Evolutionary conservation across 192 early-diverging fungal genomes (phyloP), one percentile per base, ranked within the genome.

Genomic region (Geranomyces michiganensis): DNA sequence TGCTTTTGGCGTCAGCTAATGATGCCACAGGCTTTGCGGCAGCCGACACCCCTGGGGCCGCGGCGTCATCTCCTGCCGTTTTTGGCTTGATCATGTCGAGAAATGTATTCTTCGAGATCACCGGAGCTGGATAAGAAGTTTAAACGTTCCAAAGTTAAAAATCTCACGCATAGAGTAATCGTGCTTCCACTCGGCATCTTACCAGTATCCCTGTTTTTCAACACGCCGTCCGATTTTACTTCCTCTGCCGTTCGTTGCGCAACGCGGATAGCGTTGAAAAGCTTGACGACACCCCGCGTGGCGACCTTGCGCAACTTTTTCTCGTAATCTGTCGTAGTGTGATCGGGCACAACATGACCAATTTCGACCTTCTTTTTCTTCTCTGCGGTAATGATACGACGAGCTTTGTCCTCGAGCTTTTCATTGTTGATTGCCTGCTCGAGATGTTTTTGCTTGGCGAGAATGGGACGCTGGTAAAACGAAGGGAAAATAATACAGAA

Each of bases 191-290:
- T n/a, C n/a, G n/a, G n/a, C 5, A 7, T 41, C 36, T 7, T 41
- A 41, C 36, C 36, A 33, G 49, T 60, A 12, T 59, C 58, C 2
- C 36, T 47, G 55, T 76, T 84, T 55, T 81, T 79, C 29, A 70
- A 70, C 24, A 78, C 75, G 59, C 82, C 87, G 56, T 83, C 74
- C 48, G 85, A 62, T 67, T 90, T 79, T 56, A 85, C 74, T 41
- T 86, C 84, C 72, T 93, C 86, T 9, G 88, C 84, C 19, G 84
- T 84, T 64, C 93, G 93, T 72, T 98, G 96, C 70, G 93, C 92
- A 6, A 83, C 90, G 72, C 89, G 85, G 62, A 98, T 92, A 21
- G 94, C 96, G 77, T 98, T 98, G 74, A 98, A 98, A 51, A 98
- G 81, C 76, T 93, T 89, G 60, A 97, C 93, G 29, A 97, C 92